Base-by-base conservation (phyloP, 768 basidiomycete species). In the Artomyces pyxidatus region DNA sequence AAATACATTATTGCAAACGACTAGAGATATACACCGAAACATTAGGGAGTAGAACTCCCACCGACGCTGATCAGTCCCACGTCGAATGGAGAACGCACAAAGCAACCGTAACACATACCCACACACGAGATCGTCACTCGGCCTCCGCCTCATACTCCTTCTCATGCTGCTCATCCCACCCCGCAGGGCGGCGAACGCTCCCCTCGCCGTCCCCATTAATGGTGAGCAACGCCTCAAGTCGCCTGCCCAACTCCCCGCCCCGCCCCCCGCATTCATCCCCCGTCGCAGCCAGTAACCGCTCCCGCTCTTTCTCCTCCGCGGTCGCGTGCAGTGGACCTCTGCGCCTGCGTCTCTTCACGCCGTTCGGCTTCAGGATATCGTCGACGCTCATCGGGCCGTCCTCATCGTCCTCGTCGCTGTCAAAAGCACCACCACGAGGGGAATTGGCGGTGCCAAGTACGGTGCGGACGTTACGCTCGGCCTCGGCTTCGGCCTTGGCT, bases 221-320 rank as follows among this genome's bases (percentile, higher is more conserved):
- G 6, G 71, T 76, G 56, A 88, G 68, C 81, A 85, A 85, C 37
- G 81, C 85, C 65, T 89, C 87, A 47, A 89, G 65, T 48, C 87
- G 65, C 45, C 83, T 66, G 35, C 87, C 86, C 6, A 89, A 67
- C 68, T 88, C 87, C 8, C 85, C 85, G 0, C 87, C 87, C 16
- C 83, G 73, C 29, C 86, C 87, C 32, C 86, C 87, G 63, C 86
- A 87, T 23, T 82, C 76, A 61, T 88, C 87, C 0, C 87, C 86
- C 30, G 77, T 81, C 45, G 72, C 78, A 49, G 81, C 75, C 61
- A 89, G 64, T 70, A 80, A 77, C 68, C 80, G 78, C 65, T 86
- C 85, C 62, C 72, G 76, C 64, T 83, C 80, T 63, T 74, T 70
- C 62, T 85, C 83, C 51, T 74, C 75, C 40, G 72, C 74, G 16